Conservation (phyloP, 2,329 filamentous ascomycete species). For the Alternaria burnsii region DNA sequence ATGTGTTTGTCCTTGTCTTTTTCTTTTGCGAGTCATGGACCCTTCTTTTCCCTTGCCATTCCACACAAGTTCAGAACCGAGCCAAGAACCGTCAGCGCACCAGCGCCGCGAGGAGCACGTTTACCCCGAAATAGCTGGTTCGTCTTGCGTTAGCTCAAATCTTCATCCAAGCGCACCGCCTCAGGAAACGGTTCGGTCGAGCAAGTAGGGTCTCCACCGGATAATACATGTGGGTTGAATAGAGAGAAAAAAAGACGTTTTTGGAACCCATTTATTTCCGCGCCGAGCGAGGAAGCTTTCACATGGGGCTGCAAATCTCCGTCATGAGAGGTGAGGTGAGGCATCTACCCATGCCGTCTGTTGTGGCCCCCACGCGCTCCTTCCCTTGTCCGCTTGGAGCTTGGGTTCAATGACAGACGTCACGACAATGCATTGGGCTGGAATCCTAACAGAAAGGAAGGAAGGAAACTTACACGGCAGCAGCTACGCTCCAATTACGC, state of each 20-base stretch:
- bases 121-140: constrained; percentile 52
- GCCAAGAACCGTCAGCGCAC: constrained; percentile 35
- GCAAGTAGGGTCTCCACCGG: neutral
- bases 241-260: neutral
- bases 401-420: neutral
- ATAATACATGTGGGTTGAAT: too few relatives aligned
- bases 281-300: neutral
- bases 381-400: neutral
- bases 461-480: constrained; percentile 49
- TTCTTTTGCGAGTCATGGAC: constrained; percentile 15
- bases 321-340: neutral
- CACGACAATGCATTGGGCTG: neutral
- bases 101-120: constrained; percentile 52
- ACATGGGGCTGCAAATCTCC: neutral
- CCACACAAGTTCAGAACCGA: too few relatives aligned
- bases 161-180: constrained; percentile 11
- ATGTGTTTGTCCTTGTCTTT: neutral
- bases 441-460: neutral
- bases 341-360: neutral
- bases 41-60: neutral
- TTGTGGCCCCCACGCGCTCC: neutral
- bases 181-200: constrained; percentile 5
- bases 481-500: constrained; percentile 52
- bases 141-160: constrained; percentile 40
- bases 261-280: neutral